Evolutionary conservation across 441 rosid species (phyloP).

Genomic region (Gossypium davidsonii): DNA sequence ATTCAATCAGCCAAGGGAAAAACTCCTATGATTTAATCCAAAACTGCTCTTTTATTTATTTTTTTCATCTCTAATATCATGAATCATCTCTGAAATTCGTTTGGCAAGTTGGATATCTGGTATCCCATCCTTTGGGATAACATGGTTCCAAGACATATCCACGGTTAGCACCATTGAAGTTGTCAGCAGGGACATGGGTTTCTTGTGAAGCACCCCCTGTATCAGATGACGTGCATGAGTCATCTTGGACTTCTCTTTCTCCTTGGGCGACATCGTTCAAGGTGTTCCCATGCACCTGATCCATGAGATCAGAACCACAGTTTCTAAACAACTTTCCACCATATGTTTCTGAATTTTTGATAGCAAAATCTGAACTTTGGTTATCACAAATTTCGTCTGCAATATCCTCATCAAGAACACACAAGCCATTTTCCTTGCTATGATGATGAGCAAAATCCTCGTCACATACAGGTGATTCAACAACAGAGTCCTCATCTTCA

Average conservation of each 20-base stretch:
- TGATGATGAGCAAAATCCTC: constrained; percentile 9
- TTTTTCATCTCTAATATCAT: constrained; percentile 23
- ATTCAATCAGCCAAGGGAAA: not conserved
- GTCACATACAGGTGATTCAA: constrained; percentile 30
- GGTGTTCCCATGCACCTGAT: constrained; percentile 12
- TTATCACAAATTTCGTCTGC: constrained; percentile 17
- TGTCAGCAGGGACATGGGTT: constrained; percentile 16
- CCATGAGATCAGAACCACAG: constrained; percentile 5
- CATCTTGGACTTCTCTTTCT: constrained; percentile 22
- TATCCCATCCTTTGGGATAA: constrained; percentile 33
- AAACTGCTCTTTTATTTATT: constrained; percentile 22
- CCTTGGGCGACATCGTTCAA: constrained; percentile 9
- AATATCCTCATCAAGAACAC: constrained; percentile 29
- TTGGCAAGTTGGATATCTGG: constrained; percentile 24
- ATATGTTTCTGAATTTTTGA: constrained; percentile 11
- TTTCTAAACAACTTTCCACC: constrained; percentile 7
- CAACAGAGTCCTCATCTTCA: constrained; percentile 35
- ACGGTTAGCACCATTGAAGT: constrained; percentile 15
- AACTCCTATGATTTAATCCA: constrained; percentile 4
- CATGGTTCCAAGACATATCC: constrained; percentile 24
- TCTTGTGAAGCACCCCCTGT: constrained; percentile 13
- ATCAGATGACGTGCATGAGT: constrained; percentile 34
- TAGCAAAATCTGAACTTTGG: not conserved
- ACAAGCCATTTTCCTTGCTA: constrained; percentile 10
- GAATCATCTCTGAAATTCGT: constrained; percentile 33